These are phyloP conservation scores for Globisporangium okanoganense DNA, from an alignment of 352 stramenopile species.

Conservation along the genomic window DNA sequence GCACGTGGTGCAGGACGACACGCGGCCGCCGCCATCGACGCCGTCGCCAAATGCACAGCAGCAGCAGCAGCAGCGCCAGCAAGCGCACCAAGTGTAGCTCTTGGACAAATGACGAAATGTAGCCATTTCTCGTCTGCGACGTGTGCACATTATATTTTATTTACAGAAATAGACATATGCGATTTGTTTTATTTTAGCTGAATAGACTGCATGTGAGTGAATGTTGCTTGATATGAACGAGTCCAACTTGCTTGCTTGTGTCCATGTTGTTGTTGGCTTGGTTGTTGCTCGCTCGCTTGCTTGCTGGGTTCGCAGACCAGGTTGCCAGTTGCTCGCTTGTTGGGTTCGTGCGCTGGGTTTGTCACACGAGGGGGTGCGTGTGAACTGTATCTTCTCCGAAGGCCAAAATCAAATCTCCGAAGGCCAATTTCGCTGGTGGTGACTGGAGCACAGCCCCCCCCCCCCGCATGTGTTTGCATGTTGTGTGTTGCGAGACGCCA, in stretches of 20 bases:
- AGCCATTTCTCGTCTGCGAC: background rate
- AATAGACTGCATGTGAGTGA: background rate
- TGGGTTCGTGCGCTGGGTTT: constrained; percentile 1
- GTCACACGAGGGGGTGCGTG: background rate
- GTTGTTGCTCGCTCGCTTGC: background rate
- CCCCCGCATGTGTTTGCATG: background rate
- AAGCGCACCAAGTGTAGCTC: constrained; percentile 12
- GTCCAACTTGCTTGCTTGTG: background rate
- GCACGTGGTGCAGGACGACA: constrained; percentile 66
- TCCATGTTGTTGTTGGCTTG: background rate
- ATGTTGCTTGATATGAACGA: no score
- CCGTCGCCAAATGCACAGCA: background rate
- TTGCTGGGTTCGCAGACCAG: background rate
- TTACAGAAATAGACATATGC: background rate
- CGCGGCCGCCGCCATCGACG: constrained; percentile 24
- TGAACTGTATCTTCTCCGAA: constrained; percentile 2
- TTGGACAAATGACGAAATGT: background rate
- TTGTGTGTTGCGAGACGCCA: background rate
- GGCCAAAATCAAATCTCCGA: background rate
- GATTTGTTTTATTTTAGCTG: no score
- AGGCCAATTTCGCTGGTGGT: background rate
- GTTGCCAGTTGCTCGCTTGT: background rate
- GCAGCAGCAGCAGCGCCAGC: background rate
- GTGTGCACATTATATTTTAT: background rate
- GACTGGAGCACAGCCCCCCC: background rate